Conservation (phyloP, 768 basidiomycete species). For the Pulveroboletus sp. region DNA sequence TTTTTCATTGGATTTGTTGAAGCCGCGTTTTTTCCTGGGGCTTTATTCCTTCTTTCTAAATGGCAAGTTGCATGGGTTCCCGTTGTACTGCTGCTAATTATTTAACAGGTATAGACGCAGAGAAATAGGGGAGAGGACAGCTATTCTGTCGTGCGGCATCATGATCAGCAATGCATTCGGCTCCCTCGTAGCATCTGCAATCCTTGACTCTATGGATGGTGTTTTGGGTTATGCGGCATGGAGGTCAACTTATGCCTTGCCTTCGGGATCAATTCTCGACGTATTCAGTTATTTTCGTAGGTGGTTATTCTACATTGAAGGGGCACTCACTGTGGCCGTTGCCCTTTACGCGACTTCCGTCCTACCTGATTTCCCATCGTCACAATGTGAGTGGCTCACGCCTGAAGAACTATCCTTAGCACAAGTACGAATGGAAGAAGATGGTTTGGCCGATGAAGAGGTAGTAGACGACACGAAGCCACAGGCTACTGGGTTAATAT, state of each 20-base stretch:
- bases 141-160: slow-evolving; percentile 66
- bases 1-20: slow-evolving; percentile 78
- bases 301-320: slow-evolving; percentile 74
- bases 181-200: slow-evolving; percentile 70
- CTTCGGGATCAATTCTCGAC: not conserved
- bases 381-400: slow-evolving; percentile 56
- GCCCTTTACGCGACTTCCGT: slow-evolving; percentile 55
- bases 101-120: slow-evolving; percentile 57
- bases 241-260: slow-evolving; percentile 43
- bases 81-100: slow-evolving; percentile 43
- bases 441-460: slow-evolving; percentile 51
- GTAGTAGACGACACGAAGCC: slow-evolving; percentile 36
- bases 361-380: slow-evolving; percentile 72
- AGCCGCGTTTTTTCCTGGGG: slow-evolving; percentile 69
- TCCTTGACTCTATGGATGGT: slow-evolving; percentile 69
- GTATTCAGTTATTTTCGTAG: slow-evolving; percentile 30
- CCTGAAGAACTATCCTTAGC: slow-evolving; percentile 55
- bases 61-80: slow-evolving; percentile 30
- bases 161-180: slow-evolving; percentile 83
- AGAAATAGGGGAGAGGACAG: slow-evolving; percentile 67
- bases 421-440: slow-evolving; percentile 58
- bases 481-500: slow-evolving; percentile 42
- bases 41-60: slow-evolving; percentile 37
- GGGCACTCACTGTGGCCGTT: slow-evolving; percentile 48
- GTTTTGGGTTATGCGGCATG: slow-evolving; percentile 65